Percentiles rank a stretch among this genome's conserved stretches.
phyloP scores from a whole-genome alignment of 768 basidiomycete species.

The Rubroboletus satanas region DNA sequence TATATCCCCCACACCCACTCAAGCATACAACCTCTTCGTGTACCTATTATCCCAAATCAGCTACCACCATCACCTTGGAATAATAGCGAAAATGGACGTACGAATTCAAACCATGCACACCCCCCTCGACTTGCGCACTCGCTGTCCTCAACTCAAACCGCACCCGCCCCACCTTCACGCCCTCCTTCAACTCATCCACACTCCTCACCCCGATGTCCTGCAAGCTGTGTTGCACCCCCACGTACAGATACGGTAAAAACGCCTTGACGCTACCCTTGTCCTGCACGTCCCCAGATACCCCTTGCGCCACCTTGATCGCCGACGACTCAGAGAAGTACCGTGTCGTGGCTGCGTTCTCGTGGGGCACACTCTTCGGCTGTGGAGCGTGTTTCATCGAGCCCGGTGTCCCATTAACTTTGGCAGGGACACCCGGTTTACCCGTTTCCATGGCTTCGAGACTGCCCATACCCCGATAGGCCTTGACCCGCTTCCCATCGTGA shows the following conservation, averaged over 20 bases:
- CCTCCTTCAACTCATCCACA: conserved; percentile 61
- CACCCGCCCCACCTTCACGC: conserved; percentile 62
- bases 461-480: conserved; percentile 99
- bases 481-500: conserved; percentile 97
- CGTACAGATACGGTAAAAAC: conserved; percentile 82
- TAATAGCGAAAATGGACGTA: conserved; percentile 44
- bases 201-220: conserved; percentile 87
- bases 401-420: conserved; percentile 22
- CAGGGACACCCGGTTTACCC: conserved; percentile 42
- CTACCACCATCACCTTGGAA: background rate
- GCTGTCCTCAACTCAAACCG: conserved; percentile 92
- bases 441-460: conserved; percentile 92
- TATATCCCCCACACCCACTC: conserved; percentile 1
- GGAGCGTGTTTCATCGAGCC: conserved; percentile 44
- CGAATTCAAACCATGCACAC: conserved; percentile 94
- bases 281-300: conserved; percentile 93
- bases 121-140: conserved; percentile 93
- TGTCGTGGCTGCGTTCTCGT: conserved; percentile 93
- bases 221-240: conserved; percentile 87
- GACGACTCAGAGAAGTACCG: conserved; percentile 60
- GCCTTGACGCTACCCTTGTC: conserved; percentile 95
- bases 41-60: conserved; percentile 36
- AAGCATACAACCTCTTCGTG: conserved; percentile 54
- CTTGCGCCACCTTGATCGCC: conserved; percentile 93
- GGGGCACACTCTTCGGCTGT: conserved; percentile 43